These are phyloP conservation scores for Sporisorium graminicola DNA, from an alignment of 1,284 basidiomycete genomes.

Conservation along the genomic window DNA sequence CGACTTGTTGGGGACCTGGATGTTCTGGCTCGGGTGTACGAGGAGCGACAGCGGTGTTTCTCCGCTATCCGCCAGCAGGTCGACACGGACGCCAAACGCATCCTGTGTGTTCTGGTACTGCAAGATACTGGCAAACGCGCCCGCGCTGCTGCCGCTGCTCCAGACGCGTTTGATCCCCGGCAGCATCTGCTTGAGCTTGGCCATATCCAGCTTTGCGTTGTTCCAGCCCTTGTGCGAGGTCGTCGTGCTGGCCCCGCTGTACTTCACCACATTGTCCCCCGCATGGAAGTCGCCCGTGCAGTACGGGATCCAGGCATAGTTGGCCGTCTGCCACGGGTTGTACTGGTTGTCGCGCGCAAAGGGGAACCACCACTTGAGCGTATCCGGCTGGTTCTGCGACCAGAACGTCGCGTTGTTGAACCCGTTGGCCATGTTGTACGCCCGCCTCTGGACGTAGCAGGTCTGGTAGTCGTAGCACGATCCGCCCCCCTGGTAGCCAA, in stretches of 20 bases:
- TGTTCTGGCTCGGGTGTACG: conserved; percentile 23
- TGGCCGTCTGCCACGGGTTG: conserved; percentile 26
- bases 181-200: conserved; percentile 17
- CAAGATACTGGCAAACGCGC: conserved; percentile 28
- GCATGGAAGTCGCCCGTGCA: conserved; percentile 41
- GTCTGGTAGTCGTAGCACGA: conserved; percentile 35
- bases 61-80: conserved; percentile 30
- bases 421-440: conserved; percentile 24
- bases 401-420: conserved; percentile 26
- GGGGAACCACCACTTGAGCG: conserved; percentile 31
- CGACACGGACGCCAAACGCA: conserved; percentile 18
- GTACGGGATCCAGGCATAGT: conserved; percentile 36
- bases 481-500: conserved; percentile 29
- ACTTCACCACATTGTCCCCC: conserved; percentile 30
- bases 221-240: conserved; percentile 28
- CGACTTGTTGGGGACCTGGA: conserved; percentile 18
- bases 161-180: conserved; percentile 12
- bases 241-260: neutral
- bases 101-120: conserved; percentile 37
- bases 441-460: conserved; percentile 19
- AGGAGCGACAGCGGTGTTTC: conserved; percentile 25
- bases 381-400: conserved; percentile 12
- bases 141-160: conserved; percentile 25
- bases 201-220: conserved; percentile 26
- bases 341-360: conserved; percentile 23